These are phyloP conservation scores for Lentinula sp. DNA, from an alignment of 768 basidiomycete species.

Conservation along the genomic window DNA sequence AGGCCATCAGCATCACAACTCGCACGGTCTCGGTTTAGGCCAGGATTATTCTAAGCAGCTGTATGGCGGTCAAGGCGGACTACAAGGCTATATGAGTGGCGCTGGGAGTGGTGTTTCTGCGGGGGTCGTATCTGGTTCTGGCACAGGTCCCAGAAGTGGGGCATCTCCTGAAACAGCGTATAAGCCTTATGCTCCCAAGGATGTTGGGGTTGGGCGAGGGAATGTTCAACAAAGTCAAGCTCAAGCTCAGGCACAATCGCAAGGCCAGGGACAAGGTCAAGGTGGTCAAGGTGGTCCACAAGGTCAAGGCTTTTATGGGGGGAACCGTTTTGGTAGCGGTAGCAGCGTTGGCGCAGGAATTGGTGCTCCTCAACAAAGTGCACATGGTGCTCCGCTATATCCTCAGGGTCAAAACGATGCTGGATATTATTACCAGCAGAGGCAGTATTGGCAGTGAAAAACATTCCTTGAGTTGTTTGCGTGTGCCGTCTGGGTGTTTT, in stretches of 20 bases:
- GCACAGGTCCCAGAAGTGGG: slow-evolving; percentile 44
- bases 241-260: slow-evolving; percentile 40
- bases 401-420: slow-evolving; percentile 61
- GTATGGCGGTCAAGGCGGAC: slow-evolving; percentile 34
- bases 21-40: slow-evolving; percentile 25
- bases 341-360: slow-evolving; percentile 29
- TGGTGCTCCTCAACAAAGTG: slow-evolving; percentile 35
- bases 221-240: slow-evolving; percentile 32
- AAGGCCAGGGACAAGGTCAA: slow-evolving; percentile 39
- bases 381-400: slow-evolving; percentile 46
- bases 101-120: slow-evolving; percentile 26
- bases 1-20: slow-evolving; percentile 8
- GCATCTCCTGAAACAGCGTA: slow-evolving; percentile 69
- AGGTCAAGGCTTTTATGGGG: slow-evolving; percentile 44
- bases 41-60: slow-evolving; percentile 19
- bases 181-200: slow-evolving; percentile 72
- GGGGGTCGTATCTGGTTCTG: slow-evolving; percentile 37
- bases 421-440: slow-evolving; percentile 64
- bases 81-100: slow-evolving; percentile 16
- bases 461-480: neutral
- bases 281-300: slow-evolving; percentile 43
- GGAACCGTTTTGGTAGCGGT: slow-evolving; percentile 36
- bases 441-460: slow-evolving; percentile 55
- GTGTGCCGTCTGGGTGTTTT: slow-evolving; percentile 5
- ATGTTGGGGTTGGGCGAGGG: slow-evolving; percentile 43